Evolutionary conservation across 1,284 basidiomycete genomes (phyloP), one percentile per base, ranked within the genome.

Genomic region (Boletus sp.): DNA sequence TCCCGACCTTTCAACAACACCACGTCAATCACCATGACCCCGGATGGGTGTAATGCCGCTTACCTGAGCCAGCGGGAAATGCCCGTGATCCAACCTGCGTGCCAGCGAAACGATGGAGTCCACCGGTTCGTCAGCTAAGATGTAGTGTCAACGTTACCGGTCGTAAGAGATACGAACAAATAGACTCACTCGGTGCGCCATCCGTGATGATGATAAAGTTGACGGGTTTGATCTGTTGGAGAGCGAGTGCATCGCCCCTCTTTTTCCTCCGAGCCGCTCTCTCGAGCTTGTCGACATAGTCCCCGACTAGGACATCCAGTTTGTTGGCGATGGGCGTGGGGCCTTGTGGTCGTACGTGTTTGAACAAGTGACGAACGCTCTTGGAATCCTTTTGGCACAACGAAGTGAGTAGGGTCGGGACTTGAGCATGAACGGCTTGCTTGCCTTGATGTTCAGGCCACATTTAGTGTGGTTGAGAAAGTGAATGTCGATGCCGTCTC

Each of bases 141-240:
- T 7, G 16, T 11, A 21, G 11, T 6, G 19, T 11, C 13, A 37
- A 37, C n/a, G 40, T 43, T 27, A 7, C 46, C 30, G 7, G 4
- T 38, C 1, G 11, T 28, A 19, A 8, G 2, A 14, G 46, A 51
- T 27, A 25, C 1, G 28, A 28, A 40, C 1, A 28, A 43, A 23
- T n/a, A 51, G 31, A 68, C 83, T 62, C 64, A 86, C 85, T 82
- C 4, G 85, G 79, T 23, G 73, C 78, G 17, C 88, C 87, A 64
- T 89, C 87, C 0, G 87, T 89, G 53, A 89, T 78, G 28, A 89
- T 71, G 30, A 89, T 81, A 59, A 80, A 82, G 65, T 87, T 87
- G 33, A 86, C 70, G 0, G 85, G 85, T 67, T 86, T 88, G 8
- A 83, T 74, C 14, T 66, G 63, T 54, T 74, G 69, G 57, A 79